phyloP scores from a whole-genome alignment of 2,329 filamentous ascomycete species.

The Thielaviopsis cerberus region DNA sequence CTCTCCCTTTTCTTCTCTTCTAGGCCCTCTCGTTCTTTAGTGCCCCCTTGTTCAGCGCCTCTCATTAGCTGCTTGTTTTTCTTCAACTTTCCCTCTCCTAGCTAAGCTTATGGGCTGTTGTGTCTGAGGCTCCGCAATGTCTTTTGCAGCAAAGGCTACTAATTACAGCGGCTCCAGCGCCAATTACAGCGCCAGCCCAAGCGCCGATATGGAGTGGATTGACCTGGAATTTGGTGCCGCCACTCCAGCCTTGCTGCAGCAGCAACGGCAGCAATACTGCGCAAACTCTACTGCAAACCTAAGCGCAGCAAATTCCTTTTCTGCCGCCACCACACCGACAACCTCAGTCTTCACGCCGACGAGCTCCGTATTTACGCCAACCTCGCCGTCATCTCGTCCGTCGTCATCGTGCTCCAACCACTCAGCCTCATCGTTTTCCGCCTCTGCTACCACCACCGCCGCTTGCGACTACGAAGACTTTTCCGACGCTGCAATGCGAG shows the following conservation, averaged over 20 bases:
- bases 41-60: not conserved
- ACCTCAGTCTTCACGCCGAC: not conserved
- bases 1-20: too few relatives aligned
- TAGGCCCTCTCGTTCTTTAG: not conserved
- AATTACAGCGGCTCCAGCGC: not conserved
- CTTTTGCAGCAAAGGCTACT: not conserved
- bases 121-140: constrained; percentile 10
- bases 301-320: not conserved
- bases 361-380: not conserved
- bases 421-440: not conserved
- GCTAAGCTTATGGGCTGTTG: not conserved
- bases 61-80: not conserved
- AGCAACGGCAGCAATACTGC: too few relatives aligned
- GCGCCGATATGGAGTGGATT: constrained; percentile 1
- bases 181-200: constrained; percentile 3
- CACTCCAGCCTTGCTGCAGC: not conserved
- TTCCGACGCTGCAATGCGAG: constrained; percentile 5
- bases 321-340: not conserved
- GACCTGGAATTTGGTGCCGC: constrained; percentile 2
- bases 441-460: not conserved
- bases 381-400: constrained; percentile 1
- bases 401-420: constrained; percentile 5
- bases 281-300: not conserved
- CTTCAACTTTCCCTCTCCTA: not conserved
- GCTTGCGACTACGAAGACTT: constrained; percentile 2